These are phyloP conservation scores for Fusarium cicatricum DNA, from an alignment of 2,329 filamentous ascomycete genomes.

Conservation along the genomic window DNA sequence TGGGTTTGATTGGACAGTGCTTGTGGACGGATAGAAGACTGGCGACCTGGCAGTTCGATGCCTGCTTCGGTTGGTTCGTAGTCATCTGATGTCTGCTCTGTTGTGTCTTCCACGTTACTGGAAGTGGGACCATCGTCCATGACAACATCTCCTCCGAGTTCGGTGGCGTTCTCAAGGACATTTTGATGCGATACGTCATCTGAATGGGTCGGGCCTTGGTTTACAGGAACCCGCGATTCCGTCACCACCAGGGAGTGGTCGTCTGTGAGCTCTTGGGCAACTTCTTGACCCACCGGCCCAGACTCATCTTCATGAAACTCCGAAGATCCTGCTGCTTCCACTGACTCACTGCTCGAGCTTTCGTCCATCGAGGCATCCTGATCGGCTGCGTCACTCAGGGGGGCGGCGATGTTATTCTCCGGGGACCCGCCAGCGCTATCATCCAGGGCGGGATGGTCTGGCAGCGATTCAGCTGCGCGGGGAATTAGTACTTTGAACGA, in stretches of 20 bases:
- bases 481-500: conserved; percentile 21
- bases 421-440: not conserved
- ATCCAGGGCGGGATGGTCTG: not conserved
- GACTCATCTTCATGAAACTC: not conserved
- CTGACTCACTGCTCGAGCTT: not conserved
- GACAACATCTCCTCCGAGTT: conserved; percentile 31
- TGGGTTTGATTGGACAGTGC: conserved; percentile 19
- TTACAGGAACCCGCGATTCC: not conserved
- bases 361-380: conserved; percentile 20
- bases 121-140: conserved; percentile 37
- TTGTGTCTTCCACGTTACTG: conserved; percentile 39
- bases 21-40: conserved; percentile 7
- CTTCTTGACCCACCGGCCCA: not conserved
- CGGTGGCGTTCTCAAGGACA: conserved; percentile 2
- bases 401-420: not conserved
- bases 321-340: not conserved
- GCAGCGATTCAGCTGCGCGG: conserved; percentile 15
- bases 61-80: conserved; percentile 64
- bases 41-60: conserved; percentile 21
- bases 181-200: not conserved
- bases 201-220: not conserved
- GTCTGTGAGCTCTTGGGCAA: not conserved
- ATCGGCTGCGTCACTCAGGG: conserved; percentile 1
- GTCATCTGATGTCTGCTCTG: conserved; percentile 54
- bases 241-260: not conserved